Evolutionary conservation across 768 basidiomycete species (phyloP), one percentile per base, ranked within the genome.

Genomic region (Cubamyces lactineus): DNA sequence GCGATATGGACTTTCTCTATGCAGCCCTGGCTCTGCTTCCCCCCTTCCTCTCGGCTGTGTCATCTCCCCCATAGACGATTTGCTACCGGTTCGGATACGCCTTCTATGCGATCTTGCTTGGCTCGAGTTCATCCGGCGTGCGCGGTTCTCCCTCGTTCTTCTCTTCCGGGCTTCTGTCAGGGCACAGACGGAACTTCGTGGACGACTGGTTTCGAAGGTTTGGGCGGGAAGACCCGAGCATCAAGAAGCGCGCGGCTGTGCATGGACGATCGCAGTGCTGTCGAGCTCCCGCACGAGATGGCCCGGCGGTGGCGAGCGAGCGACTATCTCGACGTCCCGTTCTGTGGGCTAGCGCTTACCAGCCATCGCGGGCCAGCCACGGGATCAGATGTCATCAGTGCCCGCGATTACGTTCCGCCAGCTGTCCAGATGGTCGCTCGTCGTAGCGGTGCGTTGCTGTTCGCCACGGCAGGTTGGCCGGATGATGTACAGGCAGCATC

Each of bases 101-200:
- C 39, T 30, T 53, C 30, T 55, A 63, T 51, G 62, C 48, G 49
- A 38, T 57, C 58, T 58, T 50, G 62, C 62, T 63, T 59, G 63
- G 13, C 63, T 60, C 58, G 54, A 46, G 43, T 30, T 59, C 62
- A 21, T 43, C 48, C 50, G 45, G 40, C 51, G 42, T 38, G 39
- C 28, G 28, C 45, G 40, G 21, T 26, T 42, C 56, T 24, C 23
- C 15, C 60, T 38, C 19, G 6, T 2, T 34, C n/a, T 30, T 53
- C 51, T 43, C 26, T 39, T 34, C 53, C 39, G 49, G 49, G 19
- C 53, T 55, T 54, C 59, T 61, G 47, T 47, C 51, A 39, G 51
- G 59, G 51, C 43, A 46, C 45, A 45, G 60, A 43, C 24, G 53
- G 34, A 48, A 61, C 60, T 55, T 54, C 53, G 45, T 39, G 43